Base-by-base conservation (phyloP, 2,329 filamentous ascomycete species). In the Fusarium nygamai region DNA sequence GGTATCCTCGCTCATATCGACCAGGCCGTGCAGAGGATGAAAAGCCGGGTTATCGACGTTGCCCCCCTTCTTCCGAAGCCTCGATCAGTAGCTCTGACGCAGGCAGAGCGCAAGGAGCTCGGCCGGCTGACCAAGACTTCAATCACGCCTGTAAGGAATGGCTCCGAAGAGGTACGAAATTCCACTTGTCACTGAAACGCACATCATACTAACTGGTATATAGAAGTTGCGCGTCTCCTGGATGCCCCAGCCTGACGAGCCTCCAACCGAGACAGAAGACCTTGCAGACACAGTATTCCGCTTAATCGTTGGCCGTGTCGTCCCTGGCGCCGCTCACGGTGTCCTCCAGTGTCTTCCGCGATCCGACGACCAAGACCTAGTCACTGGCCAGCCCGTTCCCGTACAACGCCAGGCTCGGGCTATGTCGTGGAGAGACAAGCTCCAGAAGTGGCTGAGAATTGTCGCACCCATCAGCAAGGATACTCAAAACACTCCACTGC, bases 201-300 rank as follows among this genome's bases (percentile, higher is more conserved):
- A 10, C 12, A 8, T 33, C 22, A 50, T 62, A 34, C 72, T 77
- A 58, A 80, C 48, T 16, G 38, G n/a, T 3, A 11, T 34, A 6
- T 58, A 83, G 82, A 64, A 77, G 39, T 71, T 81, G n/a, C 64
- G 78, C 17, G 81, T 88, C 17, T 83, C 82, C 11, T 88, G 87
- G 86, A 78, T 88, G 16, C 77, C 83, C 16, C 64, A 82, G n/a
- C 58, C 59, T 46, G 29, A 46, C 39, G 69, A 82, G n/a, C 41
- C 41, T 17, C 12, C 48, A 47, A 12, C 50, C 20, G 24, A 53
- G 20, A 77, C 82, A 11, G 86, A 89, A 75, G 81, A 84, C 61
- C 75, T 81, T 4, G 81, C 80, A 39, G 86, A 89, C 47, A 78
- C 85, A 20, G 86, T 87, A 22, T 78, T 83, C 53, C 85, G 88